A percentile compares a stretch with the other conserved stretches of the same genome.
phyloP scores from a whole-genome alignment of 176 grass and related monocot species.

The Areca catechu region DNA sequence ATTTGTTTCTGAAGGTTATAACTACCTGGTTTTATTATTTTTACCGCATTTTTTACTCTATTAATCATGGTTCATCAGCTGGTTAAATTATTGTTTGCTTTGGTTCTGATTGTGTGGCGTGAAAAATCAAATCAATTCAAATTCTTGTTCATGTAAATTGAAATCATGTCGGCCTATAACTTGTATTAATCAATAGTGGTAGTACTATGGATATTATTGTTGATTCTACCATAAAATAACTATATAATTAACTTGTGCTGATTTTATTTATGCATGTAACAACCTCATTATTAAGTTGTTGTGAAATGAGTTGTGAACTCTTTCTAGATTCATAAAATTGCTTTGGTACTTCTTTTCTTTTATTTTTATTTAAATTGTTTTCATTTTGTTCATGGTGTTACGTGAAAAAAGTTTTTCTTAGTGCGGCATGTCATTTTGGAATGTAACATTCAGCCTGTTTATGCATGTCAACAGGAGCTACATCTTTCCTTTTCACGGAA shows the following conservation, averaged over 20 bases:
- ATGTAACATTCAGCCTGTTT: too few species aligned
- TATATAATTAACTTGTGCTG: too few species aligned
- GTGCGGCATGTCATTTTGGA: too few species aligned
- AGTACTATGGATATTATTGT: too few species aligned
- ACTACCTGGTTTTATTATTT: not conserved
- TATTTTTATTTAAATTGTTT: too few species aligned
- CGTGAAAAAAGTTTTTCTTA: too few species aligned
- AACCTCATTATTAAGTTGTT: too few species aligned
- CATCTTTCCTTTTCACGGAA: constrained; percentile 84
- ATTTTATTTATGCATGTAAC: too few species aligned
- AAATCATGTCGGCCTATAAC: too few species aligned
- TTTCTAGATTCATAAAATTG: not conserved
- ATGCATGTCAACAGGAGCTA: constrained; percentile 60
- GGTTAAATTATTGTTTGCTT: not conserved
- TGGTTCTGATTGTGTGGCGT: not conserved
- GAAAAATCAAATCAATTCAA: not conserved
- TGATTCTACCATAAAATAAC: too few species aligned
- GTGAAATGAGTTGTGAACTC: not conserved
- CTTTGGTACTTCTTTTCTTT: not conserved
- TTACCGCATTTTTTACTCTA: not conserved
- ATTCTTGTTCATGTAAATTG: not conserved
- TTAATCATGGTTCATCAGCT: not conserved
- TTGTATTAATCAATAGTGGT: too few species aligned
- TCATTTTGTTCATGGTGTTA: too few species aligned
- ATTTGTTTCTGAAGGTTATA: not conserved